Conservation (phyloP, 441 rosid genomes). For the Brassica hybrid region DNA sequence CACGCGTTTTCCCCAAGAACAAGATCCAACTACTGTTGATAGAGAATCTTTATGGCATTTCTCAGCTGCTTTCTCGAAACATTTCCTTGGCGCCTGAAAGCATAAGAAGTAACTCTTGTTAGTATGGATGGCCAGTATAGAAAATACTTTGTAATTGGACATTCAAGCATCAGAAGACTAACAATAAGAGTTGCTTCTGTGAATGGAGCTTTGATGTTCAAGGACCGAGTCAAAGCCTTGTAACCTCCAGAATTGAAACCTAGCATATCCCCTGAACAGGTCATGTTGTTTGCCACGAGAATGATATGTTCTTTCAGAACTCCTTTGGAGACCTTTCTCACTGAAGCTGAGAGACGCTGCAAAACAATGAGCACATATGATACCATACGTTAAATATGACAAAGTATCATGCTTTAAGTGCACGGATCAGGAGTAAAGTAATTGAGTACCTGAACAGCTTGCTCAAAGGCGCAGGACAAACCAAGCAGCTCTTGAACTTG, state of each 20-base stretch:
- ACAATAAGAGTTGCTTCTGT: conserved; percentile 95
- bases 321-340: conserved; percentile 85
- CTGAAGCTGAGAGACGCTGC: conserved; percentile 94
- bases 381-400: too few relatives aligned
- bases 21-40: conserved; percentile 84
- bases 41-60: conserved; percentile 79
- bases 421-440: background rate
- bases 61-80: conserved; percentile 96
- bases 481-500: conserved; percentile 95
- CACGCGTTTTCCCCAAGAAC: conserved; percentile 95
- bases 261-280: conserved; percentile 81
- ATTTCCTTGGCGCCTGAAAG: conserved; percentile 78
- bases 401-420: conserved; percentile 17
- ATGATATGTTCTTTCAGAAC: conserved; percentile 87
- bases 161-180: conserved; percentile 43
- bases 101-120: conserved; percentile 25
- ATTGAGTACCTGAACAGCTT: conserved; percentile 75
- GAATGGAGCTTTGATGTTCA: conserved; percentile 90
- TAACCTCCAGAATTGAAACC: conserved; percentile 93
- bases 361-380: conserved; percentile 13
- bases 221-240: conserved; percentile 69
- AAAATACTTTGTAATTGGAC: conserved; percentile 1
- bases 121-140: conserved; percentile 17
- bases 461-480: conserved; percentile 87
- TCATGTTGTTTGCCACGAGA: conserved; percentile 89